Evolutionary conservation across 192 early-diverging fungal genomes (phyloP).

Genomic region (Phlyctochytrium planicorne): DNA sequence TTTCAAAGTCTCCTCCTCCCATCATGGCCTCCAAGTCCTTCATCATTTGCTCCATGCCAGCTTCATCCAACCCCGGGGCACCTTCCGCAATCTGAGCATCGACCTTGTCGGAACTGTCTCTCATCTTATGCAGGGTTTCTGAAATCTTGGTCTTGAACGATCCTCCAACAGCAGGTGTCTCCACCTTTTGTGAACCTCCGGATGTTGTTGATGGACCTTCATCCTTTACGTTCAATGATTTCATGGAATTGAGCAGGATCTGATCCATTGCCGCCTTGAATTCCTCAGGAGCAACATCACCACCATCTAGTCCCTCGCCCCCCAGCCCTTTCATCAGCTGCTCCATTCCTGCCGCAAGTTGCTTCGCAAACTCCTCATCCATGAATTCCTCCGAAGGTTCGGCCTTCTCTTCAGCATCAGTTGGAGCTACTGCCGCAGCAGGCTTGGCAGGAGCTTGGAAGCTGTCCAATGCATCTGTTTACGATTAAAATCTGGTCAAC

Average conservation of each 20-base stretch:
- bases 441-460: neutral
- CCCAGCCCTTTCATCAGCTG: conserved; percentile 41
- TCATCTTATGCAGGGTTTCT: conserved; percentile 86
- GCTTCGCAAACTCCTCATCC: conserved; percentile 62
- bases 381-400: neutral
- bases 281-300: neutral
- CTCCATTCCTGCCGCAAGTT: conserved; percentile 81
- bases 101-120: conserved; percentile 79
- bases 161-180: neutral
- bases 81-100: conserved; percentile 40
- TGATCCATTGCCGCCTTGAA: conserved; percentile 39
- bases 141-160: conserved; percentile 85
- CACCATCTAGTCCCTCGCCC: conserved; percentile 7
- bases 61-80: conserved; percentile 34
- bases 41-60: conserved; percentile 86
- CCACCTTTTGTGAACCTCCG: conserved; percentile 12
- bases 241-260: conserved; percentile 42
- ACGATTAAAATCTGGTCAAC: neutral
- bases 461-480: neutral
- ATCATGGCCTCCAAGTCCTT: conserved; percentile 77
- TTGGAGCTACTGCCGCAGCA: no score
- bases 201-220: conserved; percentile 1
- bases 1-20: conserved; percentile 76
- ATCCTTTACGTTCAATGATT: neutral
- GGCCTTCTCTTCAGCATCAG: no score